Evolutionary conservation across 129 eudicot genomes (phyloP).

Genomic region (Flaveria sonorensis): DNA sequence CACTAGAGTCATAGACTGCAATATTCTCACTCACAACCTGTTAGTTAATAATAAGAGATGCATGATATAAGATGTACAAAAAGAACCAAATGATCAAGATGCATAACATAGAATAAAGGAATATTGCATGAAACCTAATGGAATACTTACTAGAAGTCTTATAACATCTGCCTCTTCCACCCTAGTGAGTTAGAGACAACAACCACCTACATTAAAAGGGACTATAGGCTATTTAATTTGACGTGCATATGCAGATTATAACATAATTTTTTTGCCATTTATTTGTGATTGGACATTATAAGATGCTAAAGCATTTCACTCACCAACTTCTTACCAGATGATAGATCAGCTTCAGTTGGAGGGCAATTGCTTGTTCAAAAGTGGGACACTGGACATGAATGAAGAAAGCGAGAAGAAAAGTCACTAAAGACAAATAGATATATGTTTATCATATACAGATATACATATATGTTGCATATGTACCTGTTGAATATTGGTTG

Average conservation of each 20-base stretch:
- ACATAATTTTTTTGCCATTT: neutral
- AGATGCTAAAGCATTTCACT: slow-evolving; percentile 31
- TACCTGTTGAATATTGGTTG: slow-evolving; percentile 67
- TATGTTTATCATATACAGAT: neutral
- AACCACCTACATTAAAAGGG: slow-evolving; percentile 51
- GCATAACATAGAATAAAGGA: neutral
- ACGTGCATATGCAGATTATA: slow-evolving; percentile 8
- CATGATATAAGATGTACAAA: neutral
- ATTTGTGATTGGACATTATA: neutral
- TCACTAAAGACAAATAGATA: slow-evolving; percentile 1
- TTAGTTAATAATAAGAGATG: slow-evolving; percentile 18
- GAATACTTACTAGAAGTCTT: slow-evolving; percentile 74
- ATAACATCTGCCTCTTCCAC: slow-evolving; percentile 83
- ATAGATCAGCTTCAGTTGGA: slow-evolving; percentile 64
- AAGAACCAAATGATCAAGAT: neutral
- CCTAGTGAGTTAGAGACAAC: slow-evolving; percentile 86
- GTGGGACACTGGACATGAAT: slow-evolving; percentile 59
- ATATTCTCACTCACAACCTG: slow-evolving; percentile 70
- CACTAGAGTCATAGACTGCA: slow-evolving; percentile 68
- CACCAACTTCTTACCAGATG: slow-evolving; percentile 65
- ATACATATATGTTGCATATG: neutral
- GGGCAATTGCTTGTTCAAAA: slow-evolving; percentile 81
- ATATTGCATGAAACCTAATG: slow-evolving; percentile 12
- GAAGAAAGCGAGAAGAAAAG: slow-evolving; percentile 8
- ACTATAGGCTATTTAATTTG: slow-evolving; percentile 17